Evolutionary conservation across 768 basidiomycete genomes (phyloP).

Genomic region (Galerina sulciceps): DNA sequence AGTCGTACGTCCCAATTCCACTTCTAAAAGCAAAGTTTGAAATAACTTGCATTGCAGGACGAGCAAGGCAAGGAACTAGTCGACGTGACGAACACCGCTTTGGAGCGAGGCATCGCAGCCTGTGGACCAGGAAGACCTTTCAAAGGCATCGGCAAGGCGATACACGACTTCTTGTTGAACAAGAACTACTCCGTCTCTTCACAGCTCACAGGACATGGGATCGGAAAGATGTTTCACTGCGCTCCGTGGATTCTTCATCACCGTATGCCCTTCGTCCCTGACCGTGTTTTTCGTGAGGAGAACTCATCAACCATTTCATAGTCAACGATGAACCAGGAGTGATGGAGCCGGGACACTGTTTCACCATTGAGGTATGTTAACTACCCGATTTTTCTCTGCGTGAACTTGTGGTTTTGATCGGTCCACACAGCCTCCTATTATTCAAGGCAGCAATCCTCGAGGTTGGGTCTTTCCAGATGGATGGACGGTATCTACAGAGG

Average conservation of each 20-base stretch:
- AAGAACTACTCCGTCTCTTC: conserved; percentile 63
- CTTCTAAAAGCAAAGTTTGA: not conserved
- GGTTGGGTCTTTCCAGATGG: conserved; percentile 89
- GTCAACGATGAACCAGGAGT: conserved; percentile 82
- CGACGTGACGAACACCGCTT: conserved; percentile 60
- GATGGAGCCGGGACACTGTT: conserved; percentile 88
- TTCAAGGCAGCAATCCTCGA: conserved; percentile 72
- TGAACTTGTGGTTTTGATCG: not conserved
- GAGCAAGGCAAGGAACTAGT: conserved; percentile 69
- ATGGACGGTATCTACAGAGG: conserved; percentile 93
- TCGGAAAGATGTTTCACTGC: conserved; percentile 80
- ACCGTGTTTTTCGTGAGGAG: not conserved
- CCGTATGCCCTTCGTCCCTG: conserved; percentile 43
- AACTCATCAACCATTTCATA: conserved; percentile 28
- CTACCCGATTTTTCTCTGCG: not conserved
- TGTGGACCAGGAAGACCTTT: conserved; percentile 79
- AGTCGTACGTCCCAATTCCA: conserved; percentile 51
- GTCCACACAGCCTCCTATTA: conserved; percentile 62
- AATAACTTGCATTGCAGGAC: conserved; percentile 53
- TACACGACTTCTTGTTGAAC: conserved; percentile 51
- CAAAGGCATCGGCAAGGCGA: conserved; percentile 71
- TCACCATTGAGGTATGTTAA: conserved; percentile 81
- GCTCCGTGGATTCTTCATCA: conserved; percentile 85
- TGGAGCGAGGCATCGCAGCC: conserved; percentile 69
- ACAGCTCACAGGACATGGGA: conserved; percentile 86